phyloP scores from a whole-genome alignment of 2,329 filamentous ascomycete species.

The Diaporthe caulivora region DNA sequence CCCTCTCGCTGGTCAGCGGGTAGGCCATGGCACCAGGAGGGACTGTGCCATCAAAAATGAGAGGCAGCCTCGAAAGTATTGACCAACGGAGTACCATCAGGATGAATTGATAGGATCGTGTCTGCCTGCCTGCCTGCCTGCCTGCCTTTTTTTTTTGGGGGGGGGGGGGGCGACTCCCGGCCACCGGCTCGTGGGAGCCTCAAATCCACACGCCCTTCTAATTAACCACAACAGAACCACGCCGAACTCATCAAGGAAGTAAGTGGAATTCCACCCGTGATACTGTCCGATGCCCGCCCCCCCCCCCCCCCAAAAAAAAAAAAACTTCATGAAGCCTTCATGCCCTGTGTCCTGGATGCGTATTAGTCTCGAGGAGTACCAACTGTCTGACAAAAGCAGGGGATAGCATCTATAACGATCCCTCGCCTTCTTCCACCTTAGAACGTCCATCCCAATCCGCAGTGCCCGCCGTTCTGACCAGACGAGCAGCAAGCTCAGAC shows the following conservation, averaged over 20 bases:
- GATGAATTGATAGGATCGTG: background rate
- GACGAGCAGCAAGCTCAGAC: background rate
- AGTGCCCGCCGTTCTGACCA: background rate
- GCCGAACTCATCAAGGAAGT: background rate
- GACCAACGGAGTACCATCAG: background rate
- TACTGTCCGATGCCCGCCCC: background rate
- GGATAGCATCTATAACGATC: background rate
- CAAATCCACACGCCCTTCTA: background rate
- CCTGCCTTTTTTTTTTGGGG: no score
- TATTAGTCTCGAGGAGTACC: background rate
- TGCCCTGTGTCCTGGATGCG: background rate
- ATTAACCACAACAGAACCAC: background rate
- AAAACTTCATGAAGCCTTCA: background rate
- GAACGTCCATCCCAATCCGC: background rate
- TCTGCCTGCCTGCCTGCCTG: background rate
- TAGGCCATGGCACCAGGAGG: no score
- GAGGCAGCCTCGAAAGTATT: no score
- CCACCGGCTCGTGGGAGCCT: constrained; percentile 1
- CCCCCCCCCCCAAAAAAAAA: no score
- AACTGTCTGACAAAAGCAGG: background rate
- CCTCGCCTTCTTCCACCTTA: background rate
- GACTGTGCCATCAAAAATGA: no score
- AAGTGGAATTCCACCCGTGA: background rate
- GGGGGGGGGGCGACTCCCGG: no score
- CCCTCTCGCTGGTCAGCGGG: no score